Conservation (phyloP, 2,329 filamentous ascomycete species). For the Hypoxylon sp. region DNA sequence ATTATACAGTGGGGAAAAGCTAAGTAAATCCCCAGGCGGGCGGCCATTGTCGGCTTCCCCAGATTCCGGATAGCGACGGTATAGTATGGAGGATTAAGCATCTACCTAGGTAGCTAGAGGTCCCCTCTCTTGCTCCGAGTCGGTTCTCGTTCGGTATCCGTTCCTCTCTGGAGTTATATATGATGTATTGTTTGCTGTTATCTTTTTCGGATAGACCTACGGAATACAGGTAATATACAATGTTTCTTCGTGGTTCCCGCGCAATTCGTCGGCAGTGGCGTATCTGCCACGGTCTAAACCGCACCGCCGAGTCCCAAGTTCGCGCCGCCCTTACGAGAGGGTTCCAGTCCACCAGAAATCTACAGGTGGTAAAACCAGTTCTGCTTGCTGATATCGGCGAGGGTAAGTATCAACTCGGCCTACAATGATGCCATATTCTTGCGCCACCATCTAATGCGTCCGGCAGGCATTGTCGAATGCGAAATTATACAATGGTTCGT, state of each 20-base stretch:
- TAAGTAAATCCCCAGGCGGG: conserved; percentile 2
- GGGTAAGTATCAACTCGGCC: conserved; percentile 61
- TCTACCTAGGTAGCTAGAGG: conserved; percentile 22
- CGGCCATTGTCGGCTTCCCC: conserved; percentile 47
- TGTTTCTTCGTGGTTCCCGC: conserved; percentile 68
- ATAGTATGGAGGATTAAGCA: conserved; percentile 43
- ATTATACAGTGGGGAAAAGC: conserved; percentile 18
- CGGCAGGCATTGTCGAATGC: conserved; percentile 91
- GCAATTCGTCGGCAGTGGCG: conserved; percentile 64
- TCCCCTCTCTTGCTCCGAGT: conserved; percentile 18
- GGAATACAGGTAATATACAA: conserved; percentile 50
- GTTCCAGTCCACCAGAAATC: conserved; percentile 63
- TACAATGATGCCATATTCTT: not conserved
- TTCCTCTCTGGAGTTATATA: not conserved
- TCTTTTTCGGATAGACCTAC: not conserved
- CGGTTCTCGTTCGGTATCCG: not conserved
- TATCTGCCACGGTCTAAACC: conserved; percentile 56
- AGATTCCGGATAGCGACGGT: conserved; percentile 47
- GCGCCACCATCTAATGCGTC: conserved; percentile 37
- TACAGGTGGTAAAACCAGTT: conserved; percentile 79
- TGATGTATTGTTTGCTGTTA: not conserved
- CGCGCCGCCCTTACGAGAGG: conserved; percentile 54
- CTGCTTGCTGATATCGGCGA: conserved; percentile 88
- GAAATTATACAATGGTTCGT: conserved; percentile 99
- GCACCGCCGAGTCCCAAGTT: conserved; percentile 50